Percentiles rank a stretch among this genome's conserved stretches.
Conservation (phyloP, 495 filamentous ascomycete species). For the Neurospora hispaniola region DNA sequence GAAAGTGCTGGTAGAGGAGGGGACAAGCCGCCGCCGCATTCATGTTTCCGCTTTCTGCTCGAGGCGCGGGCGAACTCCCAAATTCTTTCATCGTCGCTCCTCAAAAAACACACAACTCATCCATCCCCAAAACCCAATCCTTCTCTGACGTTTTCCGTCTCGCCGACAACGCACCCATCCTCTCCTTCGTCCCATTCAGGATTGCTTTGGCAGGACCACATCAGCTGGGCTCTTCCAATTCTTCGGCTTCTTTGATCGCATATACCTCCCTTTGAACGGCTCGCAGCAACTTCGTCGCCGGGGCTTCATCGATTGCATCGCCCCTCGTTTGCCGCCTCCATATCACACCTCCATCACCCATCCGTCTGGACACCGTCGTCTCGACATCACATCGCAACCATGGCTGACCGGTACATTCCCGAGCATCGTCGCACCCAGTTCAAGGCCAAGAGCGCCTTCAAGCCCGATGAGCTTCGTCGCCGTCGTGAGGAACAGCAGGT, state of each 20-base stretch:
- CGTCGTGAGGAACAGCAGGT: constrained; percentile 98
- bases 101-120: constrained; percentile 22
- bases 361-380: constrained; percentile 11
- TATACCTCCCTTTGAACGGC: constrained; percentile 37
- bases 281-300: constrained; percentile 9
- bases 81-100: constrained; percentile 26
- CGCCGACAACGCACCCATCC: background rate
- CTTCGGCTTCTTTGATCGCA: constrained; percentile 35
- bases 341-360: constrained; percentile 27
- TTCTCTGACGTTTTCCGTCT: constrained; percentile 8
- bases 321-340: constrained; percentile 15
- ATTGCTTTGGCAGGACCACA: background rate
- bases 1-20: background rate
- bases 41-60: constrained; percentile 23
- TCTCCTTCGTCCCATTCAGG: background rate
- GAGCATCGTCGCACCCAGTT: constrained; percentile 98
- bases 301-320: background rate
- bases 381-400: constrained; percentile 40
- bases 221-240: constrained; percentile 38
- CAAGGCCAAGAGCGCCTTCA: constrained; percentile 97
- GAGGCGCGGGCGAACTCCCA: constrained; percentile 5
- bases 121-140: constrained; percentile 23
- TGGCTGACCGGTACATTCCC: constrained; percentile 98
- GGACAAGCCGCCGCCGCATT: constrained; percentile 3
- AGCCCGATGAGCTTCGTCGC: constrained; percentile 95